Evolutionary conservation across 2,329 filamentous ascomycete species (phyloP).

Genomic region (Dothistroma pini): DNA sequence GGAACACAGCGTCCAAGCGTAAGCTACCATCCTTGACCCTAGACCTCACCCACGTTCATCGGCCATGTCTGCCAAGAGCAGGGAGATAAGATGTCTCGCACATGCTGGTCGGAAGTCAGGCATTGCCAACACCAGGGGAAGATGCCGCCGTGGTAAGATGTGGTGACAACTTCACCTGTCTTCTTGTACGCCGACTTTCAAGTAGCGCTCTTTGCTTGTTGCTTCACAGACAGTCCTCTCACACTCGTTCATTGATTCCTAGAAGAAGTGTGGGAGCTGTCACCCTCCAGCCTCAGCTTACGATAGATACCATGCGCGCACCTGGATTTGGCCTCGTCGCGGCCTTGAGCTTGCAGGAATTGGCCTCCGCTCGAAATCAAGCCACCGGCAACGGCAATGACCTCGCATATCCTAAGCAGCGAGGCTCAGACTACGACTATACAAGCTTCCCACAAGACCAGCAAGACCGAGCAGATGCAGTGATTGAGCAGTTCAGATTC

Average conservation of each 20-base stretch:
- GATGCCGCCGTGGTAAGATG: too few relatives aligned
- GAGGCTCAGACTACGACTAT: conserved; percentile 18
- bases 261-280: too few relatives aligned
- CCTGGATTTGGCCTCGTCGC: background rate
- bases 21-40: background rate
- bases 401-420: conserved; percentile 11
- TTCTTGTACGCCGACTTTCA: too few relatives aligned
- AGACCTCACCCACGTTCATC: background rate
- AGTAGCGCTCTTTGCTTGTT: too few relatives aligned
- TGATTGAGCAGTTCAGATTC: conserved; percentile 64
- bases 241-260: too few relatives aligned
- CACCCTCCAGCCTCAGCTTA: background rate
- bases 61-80: background rate
- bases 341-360: background rate
- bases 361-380: background rate
- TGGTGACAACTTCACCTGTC: too few relatives aligned
- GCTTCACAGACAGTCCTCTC: too few relatives aligned
- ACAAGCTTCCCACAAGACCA: conserved; percentile 16
- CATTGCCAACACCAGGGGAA: background rate
- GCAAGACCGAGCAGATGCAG: conserved; percentile 49
- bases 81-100: background rate
- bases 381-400: background rate
- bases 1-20: background rate
- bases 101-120: background rate
- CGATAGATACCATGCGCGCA: background rate